A percentile compares a stretch with the other conserved stretches of the same genome.
Evolutionary conservation across 306 rosid species (phyloP).

Genomic region (Datisca glomerata): DNA sequence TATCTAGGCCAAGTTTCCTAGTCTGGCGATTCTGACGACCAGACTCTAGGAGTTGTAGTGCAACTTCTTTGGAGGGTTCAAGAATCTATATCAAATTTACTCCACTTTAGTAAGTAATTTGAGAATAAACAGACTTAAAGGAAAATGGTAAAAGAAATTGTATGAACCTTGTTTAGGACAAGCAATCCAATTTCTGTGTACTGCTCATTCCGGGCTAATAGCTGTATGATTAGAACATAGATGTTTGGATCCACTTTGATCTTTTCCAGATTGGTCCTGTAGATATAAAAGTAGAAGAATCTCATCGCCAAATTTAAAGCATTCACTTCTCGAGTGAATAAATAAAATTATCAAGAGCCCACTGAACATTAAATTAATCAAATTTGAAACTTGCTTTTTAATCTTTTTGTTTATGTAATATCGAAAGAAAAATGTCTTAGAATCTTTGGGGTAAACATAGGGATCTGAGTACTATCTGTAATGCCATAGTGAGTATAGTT

Average conservation of each 20-base stretch:
- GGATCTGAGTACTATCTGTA: too few species aligned
- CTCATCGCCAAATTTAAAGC: neutral
- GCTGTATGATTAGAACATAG: constrained; percentile 58
- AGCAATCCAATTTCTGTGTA: constrained; percentile 78
- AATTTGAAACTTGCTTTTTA: too few species aligned
- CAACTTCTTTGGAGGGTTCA: constrained; percentile 93
- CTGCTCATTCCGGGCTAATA: constrained; percentile 66
- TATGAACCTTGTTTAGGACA: constrained; percentile 68
- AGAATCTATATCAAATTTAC: constrained; percentile 41
- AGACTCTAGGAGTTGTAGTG: constrained; percentile 81
- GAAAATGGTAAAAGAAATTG: too few species aligned
- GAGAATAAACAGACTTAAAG: too few species aligned
- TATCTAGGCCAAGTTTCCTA: constrained; percentile 87
- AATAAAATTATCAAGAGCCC: too few species aligned
- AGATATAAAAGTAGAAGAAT: constrained; percentile 14
- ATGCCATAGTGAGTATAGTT: too few species aligned
- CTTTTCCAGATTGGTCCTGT: constrained; percentile 71
- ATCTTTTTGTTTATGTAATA: too few species aligned
- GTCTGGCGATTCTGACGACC: constrained; percentile 61
- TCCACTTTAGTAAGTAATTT: too few species aligned
- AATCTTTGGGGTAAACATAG: too few species aligned
- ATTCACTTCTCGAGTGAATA: too few species aligned
- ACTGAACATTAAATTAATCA: too few species aligned
- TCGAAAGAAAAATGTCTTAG: too few species aligned
- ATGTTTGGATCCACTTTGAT: constrained; percentile 59